Percentiles rank a stretch among this genome's conserved stretches.
Conservation (phyloP, 495 filamentous ascomycete genomes). For the Aspergillus haitiensis region DNA sequence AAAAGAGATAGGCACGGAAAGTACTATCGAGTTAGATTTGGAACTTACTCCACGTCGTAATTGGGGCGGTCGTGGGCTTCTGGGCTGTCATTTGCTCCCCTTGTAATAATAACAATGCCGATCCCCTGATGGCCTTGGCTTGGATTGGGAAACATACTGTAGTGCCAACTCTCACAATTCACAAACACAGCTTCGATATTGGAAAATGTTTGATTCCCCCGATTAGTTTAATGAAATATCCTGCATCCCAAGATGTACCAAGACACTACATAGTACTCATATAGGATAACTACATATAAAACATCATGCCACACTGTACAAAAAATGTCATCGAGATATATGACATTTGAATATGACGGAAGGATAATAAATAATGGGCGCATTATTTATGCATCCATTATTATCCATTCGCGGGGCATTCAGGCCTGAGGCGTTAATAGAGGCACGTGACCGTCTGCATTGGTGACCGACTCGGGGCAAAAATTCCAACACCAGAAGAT, state of each 20-base stretch:
- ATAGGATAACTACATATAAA: no score
- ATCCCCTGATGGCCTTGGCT: background rate
- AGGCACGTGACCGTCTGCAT: constrained; percentile 39
- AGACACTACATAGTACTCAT: no score
- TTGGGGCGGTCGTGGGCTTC: constrained; percentile 85
- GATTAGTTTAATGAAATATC: no score
- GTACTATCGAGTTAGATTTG: constrained; percentile 60
- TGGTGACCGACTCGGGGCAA: constrained; percentile 43
- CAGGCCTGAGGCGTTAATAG: constrained; percentile 30
- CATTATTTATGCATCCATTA: background rate
- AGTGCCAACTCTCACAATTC: no score
- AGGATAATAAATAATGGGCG: background rate
- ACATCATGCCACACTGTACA: no score
- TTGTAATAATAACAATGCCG: constrained; percentile 37
- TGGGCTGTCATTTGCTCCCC: constrained; percentile 89
- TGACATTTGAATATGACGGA: background rate
- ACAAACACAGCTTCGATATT: no score
- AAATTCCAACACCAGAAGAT: constrained; percentile 46
- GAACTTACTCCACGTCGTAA: constrained; percentile 69
- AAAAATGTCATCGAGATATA: background rate
- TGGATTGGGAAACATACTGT: no score
- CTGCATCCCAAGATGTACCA: no score
- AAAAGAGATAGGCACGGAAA: constrained; percentile 38
- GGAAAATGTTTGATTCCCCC: no score
- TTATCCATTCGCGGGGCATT: constrained; percentile 19